Conservation (phyloP, 1,139 yeast genomes). For the Yamadazyma taylorii region DNA sequence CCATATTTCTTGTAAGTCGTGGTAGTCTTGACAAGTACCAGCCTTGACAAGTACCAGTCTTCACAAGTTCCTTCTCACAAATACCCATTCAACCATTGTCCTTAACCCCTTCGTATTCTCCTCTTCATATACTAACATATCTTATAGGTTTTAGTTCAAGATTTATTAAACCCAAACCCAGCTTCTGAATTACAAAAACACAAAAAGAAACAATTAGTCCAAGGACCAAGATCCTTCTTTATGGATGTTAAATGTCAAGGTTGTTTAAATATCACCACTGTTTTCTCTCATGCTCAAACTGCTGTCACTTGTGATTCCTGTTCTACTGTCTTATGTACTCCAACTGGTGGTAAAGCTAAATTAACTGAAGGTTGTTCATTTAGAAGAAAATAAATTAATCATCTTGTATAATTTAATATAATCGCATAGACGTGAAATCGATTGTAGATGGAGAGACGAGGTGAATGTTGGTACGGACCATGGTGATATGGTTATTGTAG, state of each 20-base stretch:
- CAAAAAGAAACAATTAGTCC: conserved; percentile 97
- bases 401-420: conserved; percentile 14
- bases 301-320: conserved; percentile 99
- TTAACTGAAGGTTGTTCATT: conserved; percentile 99
- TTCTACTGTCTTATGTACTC: conserved; percentile 97
- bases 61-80: too few species aligned
- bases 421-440: conserved; percentile 13
- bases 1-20: too few species aligned
- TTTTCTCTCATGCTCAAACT: conserved; percentile 99
- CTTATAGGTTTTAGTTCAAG: conserved; percentile 87
- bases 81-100: background rate
- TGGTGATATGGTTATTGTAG: too few species aligned
- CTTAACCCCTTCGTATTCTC: background rate
- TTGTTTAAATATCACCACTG: conserved; percentile 98
- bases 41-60: too few species aligned
- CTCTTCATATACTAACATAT: conserved; percentile 8
- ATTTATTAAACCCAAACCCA: conserved; percentile 96
- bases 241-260: conserved; percentile 99
- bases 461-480: too few species aligned
- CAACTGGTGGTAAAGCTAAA: conserved; percentile 99
- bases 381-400: conserved; percentile 85
- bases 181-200: conserved; percentile 96
- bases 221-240: conserved; percentile 98
- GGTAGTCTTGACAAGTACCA: too few species aligned
- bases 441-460: too few species aligned